Base-by-base conservation (phyloP, 352 stramenopile species). In the Globisporangium lucens region DNA sequence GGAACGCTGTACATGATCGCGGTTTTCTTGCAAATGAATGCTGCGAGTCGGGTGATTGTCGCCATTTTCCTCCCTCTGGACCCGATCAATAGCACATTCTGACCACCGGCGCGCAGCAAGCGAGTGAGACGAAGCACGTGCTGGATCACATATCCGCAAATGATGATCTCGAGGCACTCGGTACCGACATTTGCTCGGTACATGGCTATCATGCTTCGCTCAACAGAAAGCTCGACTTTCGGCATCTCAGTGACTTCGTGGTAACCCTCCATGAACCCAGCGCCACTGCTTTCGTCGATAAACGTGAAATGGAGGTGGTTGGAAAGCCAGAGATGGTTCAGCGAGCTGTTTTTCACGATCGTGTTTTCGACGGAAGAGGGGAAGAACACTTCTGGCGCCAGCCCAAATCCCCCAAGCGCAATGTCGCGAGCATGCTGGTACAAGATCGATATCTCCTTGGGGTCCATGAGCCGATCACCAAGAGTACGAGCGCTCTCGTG, bases 151-250 rank as follows among this genome's bases (percentile, higher is more conserved):
- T 83, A 78, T 0, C 67, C 69, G n/a, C 84, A 90, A 1, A 90
- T 30, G 49, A 89, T 61, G 22, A 90, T 61, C 22, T 89, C 72
- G 29, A 90, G 56, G 1, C 75, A 74, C 56, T 85, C 78, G 4
- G 69, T 66, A 3, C 43, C 55, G 1, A 72, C 27, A 13, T 75
- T 76, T 3, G 66, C 51, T 35, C 70, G 69, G 62, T 85, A 69
- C 77, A 89, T 90, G 4, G 69, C 61, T 66, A 77, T 85, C 73
- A 92, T 80, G n/a, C 71, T 88, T 12, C 77, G 70, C 66, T 90
- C 78, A 27, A 92, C 65, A 0, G 77, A 77, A 12, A 79, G 67
- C 47, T 89, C 77, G 8, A 90, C 33, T 38, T 87, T 87, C 17
- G 72, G 56, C 17, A 87, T 72, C 29, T 90, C 82, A 0, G 67